These are phyloP conservation scores for Oehlia diaphana DNA, from an alignment of 192 early-diverging fungal genomes.

Conservation along the genomic window DNA sequence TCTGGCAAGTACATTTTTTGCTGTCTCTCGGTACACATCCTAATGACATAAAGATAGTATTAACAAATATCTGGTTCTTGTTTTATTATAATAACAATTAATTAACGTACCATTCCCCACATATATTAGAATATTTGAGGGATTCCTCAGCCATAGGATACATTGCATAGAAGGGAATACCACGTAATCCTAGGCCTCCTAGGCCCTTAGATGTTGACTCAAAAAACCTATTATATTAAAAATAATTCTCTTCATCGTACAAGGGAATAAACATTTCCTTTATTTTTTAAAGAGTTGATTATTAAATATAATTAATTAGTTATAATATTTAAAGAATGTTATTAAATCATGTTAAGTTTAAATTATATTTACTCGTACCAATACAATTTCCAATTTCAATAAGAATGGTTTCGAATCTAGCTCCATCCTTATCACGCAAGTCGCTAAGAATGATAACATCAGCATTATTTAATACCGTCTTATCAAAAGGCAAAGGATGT, in stretches of 20 bases:
- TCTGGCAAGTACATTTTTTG: constrained; percentile 66
- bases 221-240: too few species aligned
- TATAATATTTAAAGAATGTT: neutral
- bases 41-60: neutral
- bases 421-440: constrained; percentile 17
- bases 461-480: constrained; percentile 41
- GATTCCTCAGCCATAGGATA: constrained; percentile 77
- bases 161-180: constrained; percentile 66
- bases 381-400: constrained; percentile 36
- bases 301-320: neutral
- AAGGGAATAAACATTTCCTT: too few species aligned
- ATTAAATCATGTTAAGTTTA: neutral
- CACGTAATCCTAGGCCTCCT: constrained; percentile 52
- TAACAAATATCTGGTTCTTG: too few species aligned
- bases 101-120: constrained; percentile 73
- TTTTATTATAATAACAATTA: neutral
- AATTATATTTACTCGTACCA: neutral
- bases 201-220: too few species aligned
- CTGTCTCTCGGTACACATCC: constrained; percentile 47
- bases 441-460: constrained; percentile 46
- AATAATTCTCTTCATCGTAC: too few species aligned
- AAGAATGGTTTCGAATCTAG: neutral
- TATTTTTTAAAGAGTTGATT: constrained; percentile 33
- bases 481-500: constrained; percentile 54
- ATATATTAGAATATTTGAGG: constrained; percentile 78